Conservation (phyloP, 129 eudicot species). For the Artemisia argyi region DNA sequence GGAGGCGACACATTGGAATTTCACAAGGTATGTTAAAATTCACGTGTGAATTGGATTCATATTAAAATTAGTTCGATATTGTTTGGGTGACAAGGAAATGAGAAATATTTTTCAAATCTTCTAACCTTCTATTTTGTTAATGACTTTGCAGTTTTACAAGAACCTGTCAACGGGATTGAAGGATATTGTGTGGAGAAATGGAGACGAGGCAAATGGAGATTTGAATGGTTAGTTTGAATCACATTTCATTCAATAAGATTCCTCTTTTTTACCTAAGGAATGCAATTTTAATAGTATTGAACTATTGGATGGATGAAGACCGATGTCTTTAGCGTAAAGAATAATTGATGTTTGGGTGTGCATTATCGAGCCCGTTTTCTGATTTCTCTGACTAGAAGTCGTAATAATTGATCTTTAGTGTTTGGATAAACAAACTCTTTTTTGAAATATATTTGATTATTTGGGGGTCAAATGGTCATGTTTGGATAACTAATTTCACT, state of each 20-base stretch:
- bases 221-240: slow-evolving; percentile 24
- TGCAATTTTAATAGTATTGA: not conserved
- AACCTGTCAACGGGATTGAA: slow-evolving; percentile 90
- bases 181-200: slow-evolving; percentile 88
- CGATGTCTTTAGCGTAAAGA: not conserved
- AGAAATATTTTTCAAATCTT: not conserved
- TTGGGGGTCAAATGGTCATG: no score
- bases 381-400: no score
- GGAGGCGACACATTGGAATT: slow-evolving; percentile 96
- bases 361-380: no score
- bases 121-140: not conserved
- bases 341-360: not conserved
- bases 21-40: slow-evolving; percentile 60
- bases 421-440: no score
- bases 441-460: no score
- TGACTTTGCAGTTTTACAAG: slow-evolving; percentile 70
- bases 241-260: not conserved
- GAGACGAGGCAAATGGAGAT: slow-evolving; percentile 67
- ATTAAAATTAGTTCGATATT: not conserved
- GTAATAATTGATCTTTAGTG: no score
- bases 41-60: not conserved
- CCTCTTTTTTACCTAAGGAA: not conserved
- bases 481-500: no score
- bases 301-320: not conserved
- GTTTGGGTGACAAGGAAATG: not conserved